phyloP scores from a whole-genome alignment of 75 land plant genomes.

The Cryptomeria japonica region DNA sequence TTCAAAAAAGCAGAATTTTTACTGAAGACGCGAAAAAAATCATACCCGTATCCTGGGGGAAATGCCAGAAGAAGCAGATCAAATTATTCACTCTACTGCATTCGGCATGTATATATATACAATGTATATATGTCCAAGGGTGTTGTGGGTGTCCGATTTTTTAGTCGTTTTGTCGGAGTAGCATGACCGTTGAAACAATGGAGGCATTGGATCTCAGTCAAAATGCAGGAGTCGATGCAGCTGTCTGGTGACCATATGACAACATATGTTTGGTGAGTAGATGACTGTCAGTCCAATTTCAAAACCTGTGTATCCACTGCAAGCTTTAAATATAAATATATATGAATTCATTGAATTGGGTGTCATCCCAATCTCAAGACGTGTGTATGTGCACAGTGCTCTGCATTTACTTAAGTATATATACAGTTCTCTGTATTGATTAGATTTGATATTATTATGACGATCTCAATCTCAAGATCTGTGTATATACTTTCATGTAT shows the following conservation, averaged over 20 bases:
- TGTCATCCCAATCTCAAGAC: not conserved
- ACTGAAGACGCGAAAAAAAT: not conserved
- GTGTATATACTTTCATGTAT: not conserved
- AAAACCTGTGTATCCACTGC: not conserved
- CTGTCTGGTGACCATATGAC: not conserved
- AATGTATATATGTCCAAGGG: not conserved
- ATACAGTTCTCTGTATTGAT: not conserved
- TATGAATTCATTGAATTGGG: not conserved
- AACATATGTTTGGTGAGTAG: not conserved
- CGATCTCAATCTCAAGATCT: not conserved
- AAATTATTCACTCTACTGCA: not conserved
- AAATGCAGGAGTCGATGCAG: not conserved
- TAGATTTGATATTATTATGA: too few species aligned
- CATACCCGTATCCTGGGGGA: not conserved
- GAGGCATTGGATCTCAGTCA: not conserved
- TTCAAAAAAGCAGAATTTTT: conserved; percentile 1
- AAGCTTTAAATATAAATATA: not conserved
- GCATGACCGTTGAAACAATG: not conserved
- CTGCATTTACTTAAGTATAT: not conserved
- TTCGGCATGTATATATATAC: not conserved
- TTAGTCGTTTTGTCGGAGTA: not conserved
- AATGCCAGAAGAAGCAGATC: not conserved
- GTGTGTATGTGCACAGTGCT: not conserved
- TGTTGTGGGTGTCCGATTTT: not conserved
- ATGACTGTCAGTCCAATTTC: not conserved